A percentile compares a stretch with the other conserved stretches of the same genome.
phyloP scores from a whole-genome alignment of 2,329 filamentous ascomycete species.

The Aschersonia sp. region DNA sequence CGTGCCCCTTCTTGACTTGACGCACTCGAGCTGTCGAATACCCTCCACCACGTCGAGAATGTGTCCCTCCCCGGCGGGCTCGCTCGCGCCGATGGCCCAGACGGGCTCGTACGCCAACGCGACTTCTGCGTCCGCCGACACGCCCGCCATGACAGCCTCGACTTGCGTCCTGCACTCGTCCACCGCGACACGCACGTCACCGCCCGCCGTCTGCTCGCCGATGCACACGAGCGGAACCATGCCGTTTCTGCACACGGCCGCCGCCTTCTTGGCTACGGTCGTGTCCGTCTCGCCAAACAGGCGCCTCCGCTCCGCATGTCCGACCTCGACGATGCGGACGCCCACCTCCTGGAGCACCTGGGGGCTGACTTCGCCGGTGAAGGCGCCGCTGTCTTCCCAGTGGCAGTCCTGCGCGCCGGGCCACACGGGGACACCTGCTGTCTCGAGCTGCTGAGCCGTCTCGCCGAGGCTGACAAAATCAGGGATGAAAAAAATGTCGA shows the following conservation, averaged over 20 bases:
- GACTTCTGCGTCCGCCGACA: constrained; percentile 50
- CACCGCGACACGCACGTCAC: constrained; percentile 41
- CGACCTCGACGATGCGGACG: constrained; percentile 60
- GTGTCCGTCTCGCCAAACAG: constrained; percentile 64
- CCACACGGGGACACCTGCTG: constrained; percentile 29
- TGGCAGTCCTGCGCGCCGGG: constrained; percentile 64
- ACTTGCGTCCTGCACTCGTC: constrained; percentile 54
- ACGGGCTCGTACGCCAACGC: constrained; percentile 79
- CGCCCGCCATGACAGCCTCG: constrained; percentile 41
- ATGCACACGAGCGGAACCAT: constrained; percentile 70
- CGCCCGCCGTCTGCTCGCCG: constrained; percentile 44
- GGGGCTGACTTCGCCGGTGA: constrained; percentile 66
- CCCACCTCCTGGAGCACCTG: constrained; percentile 51
- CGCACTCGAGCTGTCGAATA: constrained; percentile 38
- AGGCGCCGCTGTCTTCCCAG: constrained; percentile 55
- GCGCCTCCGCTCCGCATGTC: constrained; percentile 63
- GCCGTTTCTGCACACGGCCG: constrained; percentile 50
- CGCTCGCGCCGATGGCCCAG: constrained; percentile 68
- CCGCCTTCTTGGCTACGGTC: constrained; percentile 52
- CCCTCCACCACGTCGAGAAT: constrained; percentile 55
- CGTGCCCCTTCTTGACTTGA: constrained; percentile 34
- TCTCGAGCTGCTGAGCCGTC: constrained; percentile 30
- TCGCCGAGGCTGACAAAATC: constrained; percentile 57
- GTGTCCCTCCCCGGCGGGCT: constrained; percentile 58
- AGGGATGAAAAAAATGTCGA: constrained; percentile 65